These are phyloP conservation scores for Aspergillus alliaceus DNA, from an alignment of 2,329 filamentous ascomycete species.

Conservation along the genomic window DNA sequence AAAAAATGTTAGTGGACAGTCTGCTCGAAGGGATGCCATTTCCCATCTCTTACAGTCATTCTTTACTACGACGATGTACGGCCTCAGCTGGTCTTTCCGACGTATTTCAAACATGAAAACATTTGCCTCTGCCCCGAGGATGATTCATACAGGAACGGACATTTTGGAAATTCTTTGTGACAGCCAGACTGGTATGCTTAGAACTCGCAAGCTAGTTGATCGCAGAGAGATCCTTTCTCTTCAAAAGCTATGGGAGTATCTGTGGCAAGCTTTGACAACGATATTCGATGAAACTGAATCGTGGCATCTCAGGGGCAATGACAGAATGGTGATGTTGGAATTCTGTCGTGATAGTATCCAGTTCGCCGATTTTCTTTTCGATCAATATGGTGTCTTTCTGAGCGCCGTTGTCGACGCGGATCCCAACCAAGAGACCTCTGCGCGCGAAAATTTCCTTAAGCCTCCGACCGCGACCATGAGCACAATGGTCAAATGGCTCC, in stretches of 20 bases:
- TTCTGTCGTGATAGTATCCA: constrained; percentile 96
- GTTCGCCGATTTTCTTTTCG: constrained; percentile 80
- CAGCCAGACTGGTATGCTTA: constrained; percentile 61
- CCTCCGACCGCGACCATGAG: constrained; percentile 66
- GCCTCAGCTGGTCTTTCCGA: constrained; percentile 57
- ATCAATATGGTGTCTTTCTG: constrained; percentile 80
- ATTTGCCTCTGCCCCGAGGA: constrained; percentile 60
- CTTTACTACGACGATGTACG: constrained; percentile 57
- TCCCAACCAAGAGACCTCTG: constrained; percentile 36
- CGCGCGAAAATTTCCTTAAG: constrained; percentile 59
- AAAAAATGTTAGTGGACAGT: constrained; percentile 75
- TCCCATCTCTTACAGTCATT: constrained; percentile 59
- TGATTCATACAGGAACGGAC: constrained; percentile 62
- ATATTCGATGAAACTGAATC: constrained; percentile 80
- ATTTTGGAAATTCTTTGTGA: constrained; percentile 65
- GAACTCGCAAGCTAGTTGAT: constrained; percentile 56
- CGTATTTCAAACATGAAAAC: constrained; percentile 57
- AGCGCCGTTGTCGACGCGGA: constrained; percentile 61
- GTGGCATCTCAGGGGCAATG: constrained; percentile 71
- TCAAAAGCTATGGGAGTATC: constrained; percentile 75
- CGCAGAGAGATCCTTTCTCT: constrained; percentile 65
- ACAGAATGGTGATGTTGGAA: constrained; percentile 79
- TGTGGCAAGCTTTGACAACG: constrained; percentile 78
- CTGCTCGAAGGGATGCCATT: constrained; percentile 60
- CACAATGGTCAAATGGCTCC: constrained; percentile 79